Evolutionary conservation across 495 filamentous ascomycete species (phyloP), one percentile per base, ranked within the genome.

Genomic region (Aspergillus mulundensis): DNA sequence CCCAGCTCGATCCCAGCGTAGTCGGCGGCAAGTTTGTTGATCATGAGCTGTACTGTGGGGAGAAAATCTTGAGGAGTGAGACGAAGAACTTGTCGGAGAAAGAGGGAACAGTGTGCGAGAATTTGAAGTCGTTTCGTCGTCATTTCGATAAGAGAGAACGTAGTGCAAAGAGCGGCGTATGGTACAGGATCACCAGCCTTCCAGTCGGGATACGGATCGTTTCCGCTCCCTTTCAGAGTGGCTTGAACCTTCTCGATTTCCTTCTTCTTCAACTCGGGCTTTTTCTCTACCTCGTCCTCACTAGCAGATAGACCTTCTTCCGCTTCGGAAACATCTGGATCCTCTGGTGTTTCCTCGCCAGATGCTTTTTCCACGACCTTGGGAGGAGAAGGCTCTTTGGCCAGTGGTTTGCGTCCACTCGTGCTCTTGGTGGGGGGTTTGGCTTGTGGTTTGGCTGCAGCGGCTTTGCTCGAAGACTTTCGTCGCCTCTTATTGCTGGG

Each of bases 21-120:
- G 66, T 98, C 94, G 1, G 94, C 92, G 12, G 94, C 94, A 32
- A 98, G 83, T 64, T 97, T 97, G 70, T 96, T 96, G 72, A 94
- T 91, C 92, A 97, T 97, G 18, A 98, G 84, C 50, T 93, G 81
- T 7, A 97, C 86, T 1, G 89, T 94, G 3, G 91, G 81, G 2
- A 97, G 77, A 6, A 98, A 79, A 64, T 97, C 94, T 23, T 85
- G 80, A 0, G 95, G 95, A 0, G 94, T 96, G 15, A 98, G 77
- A 34, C 94, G 84, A 54, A 97, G 74, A 20, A 98, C 94, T 71
- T 98, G 94, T 10, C 89, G 87, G 25, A 97, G 81, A 65, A 98
- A 96, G 2, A 90, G 77, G 2, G 92, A 88, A 66, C 92, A 97
- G 66, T 96, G 85, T 5, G 91, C 87, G 47, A 87, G 76, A 49